Conservation (phyloP, 495 filamentous ascomycete species). For the Daldinia decipiens region DNA sequence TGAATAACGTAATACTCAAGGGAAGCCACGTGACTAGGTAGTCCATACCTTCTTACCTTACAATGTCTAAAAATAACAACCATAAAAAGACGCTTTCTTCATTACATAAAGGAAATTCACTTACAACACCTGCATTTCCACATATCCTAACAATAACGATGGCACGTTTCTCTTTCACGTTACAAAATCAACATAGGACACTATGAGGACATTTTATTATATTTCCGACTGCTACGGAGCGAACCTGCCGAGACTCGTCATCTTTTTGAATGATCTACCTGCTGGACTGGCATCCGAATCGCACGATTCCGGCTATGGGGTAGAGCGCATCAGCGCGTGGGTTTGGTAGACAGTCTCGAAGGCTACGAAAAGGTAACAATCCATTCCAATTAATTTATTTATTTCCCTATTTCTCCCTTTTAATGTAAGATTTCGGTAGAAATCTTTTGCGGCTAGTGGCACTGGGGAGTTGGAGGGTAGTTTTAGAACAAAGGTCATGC, state of each 20-base stretch:
- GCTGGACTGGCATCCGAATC: constrained; percentile 15
- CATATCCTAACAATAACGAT: constrained; percentile 6
- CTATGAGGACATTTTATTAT: constrained; percentile 17
- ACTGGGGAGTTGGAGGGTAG: constrained; percentile 17
- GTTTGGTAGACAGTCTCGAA: not conserved
- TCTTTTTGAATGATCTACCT: constrained; percentile 35
- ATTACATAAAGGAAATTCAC: not conserved
- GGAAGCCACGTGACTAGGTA: constrained; percentile 3
- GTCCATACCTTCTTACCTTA: not conserved
- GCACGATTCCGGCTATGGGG: constrained; percentile 35
- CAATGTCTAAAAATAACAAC: not conserved
- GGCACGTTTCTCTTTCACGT: constrained; percentile 35
- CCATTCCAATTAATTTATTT: constrained; percentile 47
- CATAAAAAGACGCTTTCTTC: not conserved
- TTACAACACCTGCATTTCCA: not conserved
- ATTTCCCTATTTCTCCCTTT: constrained; percentile 12
- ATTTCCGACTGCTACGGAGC: constrained; percentile 28
- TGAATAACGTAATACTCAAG: not conserved
- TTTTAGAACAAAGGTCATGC: constrained; percentile 37
- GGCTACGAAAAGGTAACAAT: constrained; percentile 42
- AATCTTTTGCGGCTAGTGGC: constrained; percentile 26
- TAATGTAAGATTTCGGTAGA: constrained; percentile 10
- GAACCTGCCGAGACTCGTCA: constrained; percentile 41
- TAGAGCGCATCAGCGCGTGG: constrained; percentile 34
- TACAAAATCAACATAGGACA: constrained; percentile 12